Evolutionary conservation across 306 rosid genomes (phyloP).

Genomic region (Trifolium dubium): DNA sequence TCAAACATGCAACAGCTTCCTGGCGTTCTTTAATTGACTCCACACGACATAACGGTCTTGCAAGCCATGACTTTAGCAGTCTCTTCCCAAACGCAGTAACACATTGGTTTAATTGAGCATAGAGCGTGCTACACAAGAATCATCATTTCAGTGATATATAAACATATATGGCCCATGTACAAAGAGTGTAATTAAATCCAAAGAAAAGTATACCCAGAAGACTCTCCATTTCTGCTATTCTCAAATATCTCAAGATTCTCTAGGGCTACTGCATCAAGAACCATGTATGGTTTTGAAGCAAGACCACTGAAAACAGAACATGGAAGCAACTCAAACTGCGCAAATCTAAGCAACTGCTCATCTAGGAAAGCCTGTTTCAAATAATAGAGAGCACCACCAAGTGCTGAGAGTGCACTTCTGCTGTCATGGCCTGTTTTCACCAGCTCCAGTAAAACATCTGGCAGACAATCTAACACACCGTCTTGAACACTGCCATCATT

Average conservation of each 20-base stretch:
- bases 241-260: constrained; percentile 98
- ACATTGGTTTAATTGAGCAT: constrained; percentile 87
- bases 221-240: constrained; percentile 86
- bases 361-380: constrained; percentile 93
- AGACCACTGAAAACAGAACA: constrained; percentile 63
- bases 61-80: constrained; percentile 92
- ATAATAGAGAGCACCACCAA: constrained; percentile 91
- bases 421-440: constrained; percentile 57
- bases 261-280: constrained; percentile 90
- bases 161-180: constrained; percentile 9
- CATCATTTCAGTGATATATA: constrained; percentile 46
- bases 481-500: constrained; percentile 46
- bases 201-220: constrained; percentile 73
- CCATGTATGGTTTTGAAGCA: constrained; percentile 81
- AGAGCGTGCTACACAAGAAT: constrained; percentile 70
- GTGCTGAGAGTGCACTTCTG: constrained; percentile 88
- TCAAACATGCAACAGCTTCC: constrained; percentile 73
- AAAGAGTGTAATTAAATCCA: constrained; percentile 21
- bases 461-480: constrained; percentile 56
- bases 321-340: constrained; percentile 85
- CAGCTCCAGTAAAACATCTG: constrained; percentile 75
- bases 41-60: constrained; percentile 76
- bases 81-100: constrained; percentile 95
- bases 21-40: constrained; percentile 85
- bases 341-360: constrained; percentile 80